A percentile compares a stretch with the other conserved stretches of the same genome.
These are phyloP conservation scores for Neonectria magnoliae DNA, from an alignment of 2,329 filamentous ascomycete species.

Conservation along the genomic window DNA sequence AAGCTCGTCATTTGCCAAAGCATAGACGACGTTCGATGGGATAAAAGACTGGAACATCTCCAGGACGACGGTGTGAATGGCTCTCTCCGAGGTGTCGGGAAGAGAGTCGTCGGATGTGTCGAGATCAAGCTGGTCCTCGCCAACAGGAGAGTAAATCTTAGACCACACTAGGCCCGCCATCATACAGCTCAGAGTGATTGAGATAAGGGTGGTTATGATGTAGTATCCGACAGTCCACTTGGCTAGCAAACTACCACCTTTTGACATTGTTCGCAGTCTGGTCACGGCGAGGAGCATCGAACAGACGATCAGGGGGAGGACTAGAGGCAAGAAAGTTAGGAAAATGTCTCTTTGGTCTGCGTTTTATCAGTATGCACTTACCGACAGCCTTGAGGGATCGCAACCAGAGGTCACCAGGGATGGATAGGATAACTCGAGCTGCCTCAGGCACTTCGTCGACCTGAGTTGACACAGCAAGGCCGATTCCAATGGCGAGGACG, in stretches of 20 bases:
- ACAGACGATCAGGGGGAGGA: conserved; percentile 61
- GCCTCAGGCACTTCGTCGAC: conserved; percentile 55
- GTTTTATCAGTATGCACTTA: conserved; percentile 38
- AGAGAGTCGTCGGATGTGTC: conserved; percentile 26
- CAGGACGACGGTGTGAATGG: conserved; percentile 56
- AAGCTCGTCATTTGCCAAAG: conserved; percentile 57
- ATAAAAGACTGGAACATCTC: conserved; percentile 61
- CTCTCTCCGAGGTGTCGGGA: conserved; percentile 44
- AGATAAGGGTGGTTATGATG: conserved; percentile 58
- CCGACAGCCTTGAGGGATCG: conserved; percentile 59
- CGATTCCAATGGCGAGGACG: conserved; percentile 59
- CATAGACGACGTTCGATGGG: conserved; percentile 58
- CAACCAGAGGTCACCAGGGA: conserved; percentile 61
- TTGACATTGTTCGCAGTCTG: conserved; percentile 57
- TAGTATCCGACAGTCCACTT: conserved; percentile 62
- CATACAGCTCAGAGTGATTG: conserved; percentile 58
- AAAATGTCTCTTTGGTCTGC: not conserved
- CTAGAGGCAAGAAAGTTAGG: conserved; percentile 41
- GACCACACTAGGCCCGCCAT: conserved; percentile 59
- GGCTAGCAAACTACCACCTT: conserved; percentile 56
- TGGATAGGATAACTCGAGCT: conserved; percentile 54
- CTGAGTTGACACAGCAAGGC: conserved; percentile 55
- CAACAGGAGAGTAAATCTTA: conserved; percentile 54
- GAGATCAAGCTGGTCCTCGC: conserved; percentile 44
- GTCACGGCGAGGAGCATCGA: conserved; percentile 63